phyloP scores from a whole-genome alignment of 176 grass and related monocot species.

The Chrysopogon serrulatus region DNA sequence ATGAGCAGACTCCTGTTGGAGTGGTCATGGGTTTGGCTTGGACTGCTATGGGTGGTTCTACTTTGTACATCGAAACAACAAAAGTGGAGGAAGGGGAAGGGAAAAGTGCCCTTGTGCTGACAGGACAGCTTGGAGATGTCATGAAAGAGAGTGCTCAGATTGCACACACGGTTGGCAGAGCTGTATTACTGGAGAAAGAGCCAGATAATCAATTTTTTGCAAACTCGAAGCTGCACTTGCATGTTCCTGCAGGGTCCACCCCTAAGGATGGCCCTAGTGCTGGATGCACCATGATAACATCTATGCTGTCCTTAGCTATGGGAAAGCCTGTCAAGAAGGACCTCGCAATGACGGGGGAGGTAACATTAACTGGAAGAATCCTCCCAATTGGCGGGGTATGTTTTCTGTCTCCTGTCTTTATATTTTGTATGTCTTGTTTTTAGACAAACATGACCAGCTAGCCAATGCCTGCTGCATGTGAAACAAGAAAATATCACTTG shows the following conservation, averaged over 20 bases:
- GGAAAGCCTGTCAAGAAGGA: conserved; percentile 75
- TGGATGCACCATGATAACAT: conserved; percentile 97
- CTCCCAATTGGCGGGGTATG: conserved; percentile 96
- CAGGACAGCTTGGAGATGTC: conserved; percentile 94
- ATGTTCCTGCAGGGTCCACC: conserved; percentile 90
- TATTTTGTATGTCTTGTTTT: background rate
- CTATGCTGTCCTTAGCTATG: conserved; percentile 88
- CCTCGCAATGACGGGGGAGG: conserved; percentile 93
- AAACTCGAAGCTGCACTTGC: conserved; percentile 80
- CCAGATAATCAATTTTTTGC: conserved; percentile 72
- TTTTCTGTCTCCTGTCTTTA: conserved; percentile 3
- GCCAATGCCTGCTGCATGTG: background rate
- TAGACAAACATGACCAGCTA: background rate
- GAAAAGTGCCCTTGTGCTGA: conserved; percentile 82
- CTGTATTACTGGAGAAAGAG: conserved; percentile 69
- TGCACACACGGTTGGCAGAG: conserved; percentile 79
- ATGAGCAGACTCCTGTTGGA: conserved; percentile 87
- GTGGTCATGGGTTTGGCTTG: conserved; percentile 98
- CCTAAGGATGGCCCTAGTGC: conserved; percentile 95
- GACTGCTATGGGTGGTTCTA: conserved; percentile 93
- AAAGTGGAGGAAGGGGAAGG: conserved; percentile 81
- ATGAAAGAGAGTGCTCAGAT: conserved; percentile 99
- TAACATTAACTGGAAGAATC: conserved; percentile 86
- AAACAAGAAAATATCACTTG: background rate
- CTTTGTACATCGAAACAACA: conserved; percentile 76